phyloP scores from a whole-genome alignment of 2,329 filamentous ascomycete genomes.

The Aspergillus sojae region DNA sequence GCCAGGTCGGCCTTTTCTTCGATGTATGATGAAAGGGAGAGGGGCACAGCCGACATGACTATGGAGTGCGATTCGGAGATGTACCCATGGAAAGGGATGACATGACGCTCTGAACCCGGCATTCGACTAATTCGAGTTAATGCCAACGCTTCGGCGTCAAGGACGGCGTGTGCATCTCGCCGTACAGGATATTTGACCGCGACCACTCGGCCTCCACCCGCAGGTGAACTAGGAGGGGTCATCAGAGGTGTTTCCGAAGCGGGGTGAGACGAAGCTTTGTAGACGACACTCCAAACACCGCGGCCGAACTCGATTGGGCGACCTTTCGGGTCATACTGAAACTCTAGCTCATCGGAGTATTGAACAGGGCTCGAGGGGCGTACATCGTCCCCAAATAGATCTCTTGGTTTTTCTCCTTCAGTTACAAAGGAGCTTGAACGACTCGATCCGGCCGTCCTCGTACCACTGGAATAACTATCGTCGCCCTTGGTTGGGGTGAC shows the following conservation, averaged over 20 bases:
- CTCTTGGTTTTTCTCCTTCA: conserved; percentile 7
- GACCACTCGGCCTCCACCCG: conserved; percentile 34
- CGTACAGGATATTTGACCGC: conserved; percentile 50
- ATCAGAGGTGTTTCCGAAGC: conserved; percentile 14
- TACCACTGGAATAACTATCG: conserved; percentile 12
- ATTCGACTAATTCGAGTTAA: conserved; percentile 42
- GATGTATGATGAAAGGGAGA: conserved; percentile 46
- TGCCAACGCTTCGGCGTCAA: conserved; percentile 46
- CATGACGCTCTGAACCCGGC: conserved; percentile 35
- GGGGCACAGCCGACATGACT: conserved; percentile 49
- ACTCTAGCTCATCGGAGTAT: conserved; percentile 39
- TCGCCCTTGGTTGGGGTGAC: conserved; percentile 36
- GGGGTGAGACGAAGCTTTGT: conserved; percentile 39
- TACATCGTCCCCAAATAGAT: conserved; percentile 5
- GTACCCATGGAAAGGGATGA: conserved; percentile 51
- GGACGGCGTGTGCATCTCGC: conserved; percentile 43
- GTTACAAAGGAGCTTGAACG: conserved; percentile 10
- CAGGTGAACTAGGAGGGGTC: conserved; percentile 42
- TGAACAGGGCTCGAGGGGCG: conserved; percentile 22
- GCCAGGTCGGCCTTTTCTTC: conserved; percentile 34
- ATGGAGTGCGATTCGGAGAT: conserved; percentile 42
- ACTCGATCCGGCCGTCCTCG: conserved; percentile 8
- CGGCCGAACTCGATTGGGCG: conserved; percentile 44
- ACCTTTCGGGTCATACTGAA: conserved; percentile 30
- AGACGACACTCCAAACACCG: conserved; percentile 53